These are phyloP conservation scores for Wallacemonas sp. DNA, from an alignment of 208 protist genomes.

Conservation along the genomic window DNA sequence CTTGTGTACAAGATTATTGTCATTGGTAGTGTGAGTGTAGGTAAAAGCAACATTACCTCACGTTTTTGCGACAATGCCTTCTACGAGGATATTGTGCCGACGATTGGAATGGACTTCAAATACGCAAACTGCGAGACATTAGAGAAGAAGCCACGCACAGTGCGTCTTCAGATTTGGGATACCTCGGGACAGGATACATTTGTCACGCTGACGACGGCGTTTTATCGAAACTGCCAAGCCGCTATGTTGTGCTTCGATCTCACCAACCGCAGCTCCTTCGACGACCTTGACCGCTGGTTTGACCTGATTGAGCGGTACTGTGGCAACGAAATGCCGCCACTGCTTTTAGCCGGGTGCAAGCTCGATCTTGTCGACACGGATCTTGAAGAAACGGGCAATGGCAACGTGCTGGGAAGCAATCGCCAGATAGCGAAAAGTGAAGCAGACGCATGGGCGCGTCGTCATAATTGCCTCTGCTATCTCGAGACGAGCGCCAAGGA, in stretches of 20 bases:
- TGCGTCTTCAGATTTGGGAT: conserved; percentile 91
- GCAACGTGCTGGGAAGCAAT: conserved; percentile 73
- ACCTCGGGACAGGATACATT: conserved; percentile 91
- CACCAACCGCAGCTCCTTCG: conserved; percentile 90
- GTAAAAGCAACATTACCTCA: conserved; percentile 89
- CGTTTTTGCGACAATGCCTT: conserved; percentile 88
- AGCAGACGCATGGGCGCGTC: conserved; percentile 77
- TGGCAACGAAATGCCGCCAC: conserved; percentile 48
- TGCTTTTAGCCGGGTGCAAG: conserved; percentile 89
- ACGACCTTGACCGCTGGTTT: conserved; percentile 87
- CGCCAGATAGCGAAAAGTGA: conserved; percentile 80
- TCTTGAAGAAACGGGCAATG: conserved; percentile 47
- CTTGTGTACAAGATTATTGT: conserved; percentile 91
- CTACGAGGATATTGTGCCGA: conserved; percentile 80
- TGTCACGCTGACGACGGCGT: conserved; percentile 89
- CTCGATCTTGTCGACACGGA: conserved; percentile 72
- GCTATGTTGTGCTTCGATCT: conserved; percentile 97
- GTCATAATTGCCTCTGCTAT: conserved; percentile 79
- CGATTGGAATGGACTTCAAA: conserved; percentile 89
- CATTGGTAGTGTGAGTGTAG: conserved; percentile 89
- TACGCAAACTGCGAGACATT: conserved; percentile 77
- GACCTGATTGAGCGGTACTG: conserved; percentile 68
- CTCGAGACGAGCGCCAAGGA: conserved; percentile 88
- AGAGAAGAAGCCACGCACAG: conserved; percentile 61
- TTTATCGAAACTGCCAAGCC: conserved; percentile 91